These are phyloP conservation scores for Talaromyces sp. DNA, from an alignment of 2,329 filamentous ascomycete genomes.

Conservation along the genomic window DNA sequence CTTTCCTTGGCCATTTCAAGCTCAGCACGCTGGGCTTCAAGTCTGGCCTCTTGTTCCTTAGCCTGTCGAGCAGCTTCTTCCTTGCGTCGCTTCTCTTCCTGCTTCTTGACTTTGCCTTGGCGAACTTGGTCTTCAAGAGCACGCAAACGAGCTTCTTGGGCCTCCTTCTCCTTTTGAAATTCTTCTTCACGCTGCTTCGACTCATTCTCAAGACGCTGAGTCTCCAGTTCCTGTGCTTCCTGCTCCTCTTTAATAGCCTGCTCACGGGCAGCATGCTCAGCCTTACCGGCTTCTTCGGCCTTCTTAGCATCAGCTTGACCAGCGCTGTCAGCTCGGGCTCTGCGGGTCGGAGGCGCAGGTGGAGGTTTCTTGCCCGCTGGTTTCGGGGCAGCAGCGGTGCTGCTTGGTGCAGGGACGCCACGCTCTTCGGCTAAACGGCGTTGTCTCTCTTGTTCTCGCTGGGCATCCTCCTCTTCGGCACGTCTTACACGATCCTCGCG, in stretches of 20 bases:
- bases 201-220: constrained; percentile 75
- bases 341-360: constrained; percentile 71
- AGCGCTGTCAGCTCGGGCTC: constrained; percentile 60
- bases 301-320: constrained; percentile 61
- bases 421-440: constrained; percentile 76
- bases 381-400: constrained; percentile 50
- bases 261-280: constrained; percentile 61
- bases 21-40: constrained; percentile 84
- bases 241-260: constrained; percentile 65
- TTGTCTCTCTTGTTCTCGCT: constrained; percentile 84
- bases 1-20: constrained; percentile 88
- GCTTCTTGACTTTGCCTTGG: constrained; percentile 91
- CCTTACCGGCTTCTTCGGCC: constrained; percentile 64
- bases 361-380: constrained; percentile 69
- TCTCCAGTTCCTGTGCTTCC: constrained; percentile 73
- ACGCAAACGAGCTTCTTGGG: constrained; percentile 78
- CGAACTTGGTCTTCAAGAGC: constrained; percentile 92
- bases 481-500: constrained; percentile 82
- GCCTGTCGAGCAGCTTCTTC: constrained; percentile 84
- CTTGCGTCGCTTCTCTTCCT: constrained; percentile 91
- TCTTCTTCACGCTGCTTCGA: constrained; percentile 78
- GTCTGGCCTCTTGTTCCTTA: constrained; percentile 82
- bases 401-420: constrained; percentile 52
- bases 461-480: constrained; percentile 91
- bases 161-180: constrained; percentile 76